phyloP scores from a whole-genome alignment of 495 filamentous ascomycete species.

The Pyronema omphalodes region DNA sequence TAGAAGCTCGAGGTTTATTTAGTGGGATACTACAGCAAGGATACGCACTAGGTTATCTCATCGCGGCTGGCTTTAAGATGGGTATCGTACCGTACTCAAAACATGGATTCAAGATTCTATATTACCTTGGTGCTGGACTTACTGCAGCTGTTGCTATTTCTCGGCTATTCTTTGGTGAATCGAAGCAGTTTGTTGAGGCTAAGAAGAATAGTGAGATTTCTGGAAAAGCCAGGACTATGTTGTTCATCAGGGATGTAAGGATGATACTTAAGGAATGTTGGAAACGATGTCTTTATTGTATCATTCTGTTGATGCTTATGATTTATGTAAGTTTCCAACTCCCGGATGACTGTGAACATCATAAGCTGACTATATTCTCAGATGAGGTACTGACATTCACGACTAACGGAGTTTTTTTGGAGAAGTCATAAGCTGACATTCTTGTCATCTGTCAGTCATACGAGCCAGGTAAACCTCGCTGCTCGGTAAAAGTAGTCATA shows the following conservation, averaged over 20 bases:
- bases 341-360: too few species aligned
- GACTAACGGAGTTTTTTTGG: too few species aligned
- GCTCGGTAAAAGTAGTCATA: too few species aligned
- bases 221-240: conserved; percentile 22
- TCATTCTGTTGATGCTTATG: conserved; percentile 41
- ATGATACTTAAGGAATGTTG: conserved; percentile 47
- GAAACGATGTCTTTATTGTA: conserved; percentile 50
- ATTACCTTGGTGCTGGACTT: conserved; percentile 39
- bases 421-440: too few species aligned
- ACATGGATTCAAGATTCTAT: conserved; percentile 18
- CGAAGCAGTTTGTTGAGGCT: conserved; percentile 46
- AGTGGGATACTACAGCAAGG: conserved; percentile 63
- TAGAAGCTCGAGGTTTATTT: conserved; percentile 51
- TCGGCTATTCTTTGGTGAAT: conserved; percentile 50
- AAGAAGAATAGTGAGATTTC: conserved; percentile 3
- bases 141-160: conserved; percentile 47
- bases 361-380: too few species aligned
- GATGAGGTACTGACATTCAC: too few species aligned
- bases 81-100: conserved; percentile 31
- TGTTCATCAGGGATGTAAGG: conserved; percentile 30
- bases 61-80: conserved; percentile 52
- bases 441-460: too few species aligned
- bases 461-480: too few species aligned
- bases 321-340: conserved; percentile 1
- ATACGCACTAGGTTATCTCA: conserved; percentile 55